Percentiles rank a stretch among this genome's conserved stretches.
These are phyloP conservation scores for Acanthamoeba lugdunensis DNA, from an alignment of 208 protist genomes.

Conservation along the genomic window DNA sequence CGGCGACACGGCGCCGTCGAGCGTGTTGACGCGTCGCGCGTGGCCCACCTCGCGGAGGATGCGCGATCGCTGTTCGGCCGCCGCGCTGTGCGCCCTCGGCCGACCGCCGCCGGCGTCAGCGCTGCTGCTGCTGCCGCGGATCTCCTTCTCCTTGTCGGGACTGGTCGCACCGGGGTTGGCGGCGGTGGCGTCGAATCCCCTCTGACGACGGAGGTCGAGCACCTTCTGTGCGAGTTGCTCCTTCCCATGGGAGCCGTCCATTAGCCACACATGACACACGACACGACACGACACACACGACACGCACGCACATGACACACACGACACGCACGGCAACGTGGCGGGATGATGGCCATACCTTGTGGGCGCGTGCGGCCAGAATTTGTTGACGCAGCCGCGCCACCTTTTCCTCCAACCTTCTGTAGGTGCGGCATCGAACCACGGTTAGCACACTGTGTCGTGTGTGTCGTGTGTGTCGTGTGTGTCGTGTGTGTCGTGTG, in stretches of 20 bases:
- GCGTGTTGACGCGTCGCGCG: background rate
- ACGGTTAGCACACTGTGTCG: no score
- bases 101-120: background rate
- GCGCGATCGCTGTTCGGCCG: background rate
- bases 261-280: no score
- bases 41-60: conserved; percentile 27
- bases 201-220: background rate
- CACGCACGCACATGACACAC: no score
- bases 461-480: no score
- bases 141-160: background rate
- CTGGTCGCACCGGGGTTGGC: background rate
- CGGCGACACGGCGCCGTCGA: background rate
- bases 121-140: no score
- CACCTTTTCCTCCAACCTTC: conserved; percentile 9
- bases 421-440: background rate
- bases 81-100: background rate
- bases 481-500: no score
- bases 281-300: no score
- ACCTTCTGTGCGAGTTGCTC: background rate
- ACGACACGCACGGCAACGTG: no score
- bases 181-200: background rate
- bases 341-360: background rate
- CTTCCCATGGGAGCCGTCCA: background rate
- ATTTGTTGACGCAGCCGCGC: conserved; percentile 20
- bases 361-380: background rate